Evolutionary conservation across 2,329 filamentous ascomycete genomes (phyloP), one percentile per base, ranked within the genome.

Genomic region (Ophiostoma sp.): DNA sequence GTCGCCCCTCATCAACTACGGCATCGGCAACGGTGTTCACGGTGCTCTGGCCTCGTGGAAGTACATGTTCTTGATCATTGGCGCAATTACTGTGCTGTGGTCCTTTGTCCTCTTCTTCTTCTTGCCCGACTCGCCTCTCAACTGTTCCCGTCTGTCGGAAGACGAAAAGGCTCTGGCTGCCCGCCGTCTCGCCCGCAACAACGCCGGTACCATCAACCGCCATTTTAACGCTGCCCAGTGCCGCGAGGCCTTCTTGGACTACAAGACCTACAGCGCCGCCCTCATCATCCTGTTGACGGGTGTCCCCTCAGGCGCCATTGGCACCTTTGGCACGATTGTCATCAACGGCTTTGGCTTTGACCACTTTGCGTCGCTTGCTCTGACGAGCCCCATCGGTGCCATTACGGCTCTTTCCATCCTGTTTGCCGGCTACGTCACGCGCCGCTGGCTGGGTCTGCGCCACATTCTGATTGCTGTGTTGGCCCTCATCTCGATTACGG

Each of bases 1-100:
- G 36, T 83, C 83, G 0, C 84, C 85, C 0, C 76, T 86, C 1
- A 81, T 86, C 75, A 85, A 85, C 78, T 87, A 85, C 73, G 85
- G 82, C 3, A 77, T 87, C 2, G 85, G 85, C 0, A 15, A 64
- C 31, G 82, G 82, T 9, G 81, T 86, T 72, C 78, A 80, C 25
- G 82, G 82, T 19, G 76, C 78, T 0, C 75, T 82, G 7, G 80
- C 80, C 1, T 80, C 82, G 1, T 85, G 83, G 72, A 57, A 70
- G 83, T 66, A 55, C 71, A 74, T 74, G 22, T 73, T 73, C 22
- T 11, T 73, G 31, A 36, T 74, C 39, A 25, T 70, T 52, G 73
- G 73, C 22, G 68, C 71, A 17, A 25, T 69, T 12, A 74, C 73
- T 25, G 22, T 71, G 12, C 2, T 19, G 8, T 74, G 73, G 73